Evolutionary conservation across 768 basidiomycete species (phyloP), one percentile per base, ranked within the genome.

Genomic region (Infundibulicybe gibba): DNA sequence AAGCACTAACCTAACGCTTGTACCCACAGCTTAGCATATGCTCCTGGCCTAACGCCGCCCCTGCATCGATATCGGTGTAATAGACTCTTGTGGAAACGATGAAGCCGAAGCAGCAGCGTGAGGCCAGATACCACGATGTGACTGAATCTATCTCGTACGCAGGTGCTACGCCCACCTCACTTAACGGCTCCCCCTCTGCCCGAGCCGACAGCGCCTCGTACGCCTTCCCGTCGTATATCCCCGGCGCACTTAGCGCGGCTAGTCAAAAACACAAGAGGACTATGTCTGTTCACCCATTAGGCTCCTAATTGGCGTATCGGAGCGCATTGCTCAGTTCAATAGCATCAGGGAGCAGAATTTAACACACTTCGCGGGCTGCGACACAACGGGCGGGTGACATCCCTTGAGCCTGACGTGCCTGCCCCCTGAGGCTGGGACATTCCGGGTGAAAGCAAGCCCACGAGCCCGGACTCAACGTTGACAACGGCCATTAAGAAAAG

Each of bases 321-420:
- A 90, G 87, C 3, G 84, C 80, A 57, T 90, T 87, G 5, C 74
- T 81, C 44, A 90, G 64, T 0, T 80, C 83, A 44, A 90, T 78
- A 5, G 75, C 76, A 48, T 90, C 74, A 0, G 85, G 81, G 0
- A 87, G 59, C 10, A 90, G 52, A 40, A 71, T 69, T 8, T 62
- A 53, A 57, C 82, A 86, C 0, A 77, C 51, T 5, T 56, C 41
- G 19, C 76, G 62, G 49, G 86, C 77, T 3, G 75, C 65, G 16
- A 73, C 55, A 10, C 85, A 87, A 58, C 0, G 60, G 62, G 32
- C 71, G 67, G 0, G 77, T 73, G 1, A 74, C 67, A 51, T 85
- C 79, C 3, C 49, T 55, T 16, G 61, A 56, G 17, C 44, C 53
- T 53, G 74, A 8, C 25, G 3, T 8, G 25, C 25, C 25, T 25